Evolutionary conservation across 2,329 filamentous ascomycete genomes (phyloP).

Genomic region (Colletotrichum lini): DNA sequence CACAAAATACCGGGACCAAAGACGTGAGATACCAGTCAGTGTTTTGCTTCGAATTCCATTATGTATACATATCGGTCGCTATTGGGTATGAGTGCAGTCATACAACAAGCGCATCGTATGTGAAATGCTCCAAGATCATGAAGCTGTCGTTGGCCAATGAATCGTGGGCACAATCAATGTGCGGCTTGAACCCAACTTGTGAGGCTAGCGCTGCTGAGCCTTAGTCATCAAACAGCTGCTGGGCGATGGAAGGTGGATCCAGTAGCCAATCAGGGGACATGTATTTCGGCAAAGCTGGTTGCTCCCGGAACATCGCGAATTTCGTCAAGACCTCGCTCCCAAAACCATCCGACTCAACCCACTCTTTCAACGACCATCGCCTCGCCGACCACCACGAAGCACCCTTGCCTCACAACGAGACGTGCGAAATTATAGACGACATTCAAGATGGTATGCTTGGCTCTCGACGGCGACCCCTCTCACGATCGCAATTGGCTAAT

Average conservation of each 20-base stretch:
- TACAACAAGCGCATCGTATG: no score
- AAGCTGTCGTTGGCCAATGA: neutral
- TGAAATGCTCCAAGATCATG: neutral
- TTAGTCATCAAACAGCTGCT: constrained; percentile 27
- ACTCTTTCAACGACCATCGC: constrained; percentile 24
- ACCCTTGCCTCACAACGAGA: constrained; percentile 31
- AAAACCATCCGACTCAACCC: constrained; percentile 31
- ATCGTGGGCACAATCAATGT: neutral
- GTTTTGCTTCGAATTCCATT: no score
- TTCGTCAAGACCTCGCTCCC: constrained; percentile 40
- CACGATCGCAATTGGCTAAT: constrained; percentile 51
- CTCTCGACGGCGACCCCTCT: neutral
- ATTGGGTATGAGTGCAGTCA: neutral
- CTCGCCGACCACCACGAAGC: constrained; percentile 39
- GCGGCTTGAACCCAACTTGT: neutral
- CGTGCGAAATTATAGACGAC: constrained; percentile 28
- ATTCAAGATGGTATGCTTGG: constrained; percentile 55
- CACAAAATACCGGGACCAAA: no score
- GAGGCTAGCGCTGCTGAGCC: neutral
- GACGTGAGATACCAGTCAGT: no score
- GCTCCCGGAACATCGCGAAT: constrained; percentile 45
- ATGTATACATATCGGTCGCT: no score
- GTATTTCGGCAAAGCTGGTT: constrained; percentile 42
- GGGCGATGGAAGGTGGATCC: neutral
- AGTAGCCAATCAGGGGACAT: constrained; percentile 33